Evolutionary conservation across 352 stramenopile genomes (phyloP), one percentile per base, ranked within the genome.

Genomic region (Globisporangium alternatum): DNA sequence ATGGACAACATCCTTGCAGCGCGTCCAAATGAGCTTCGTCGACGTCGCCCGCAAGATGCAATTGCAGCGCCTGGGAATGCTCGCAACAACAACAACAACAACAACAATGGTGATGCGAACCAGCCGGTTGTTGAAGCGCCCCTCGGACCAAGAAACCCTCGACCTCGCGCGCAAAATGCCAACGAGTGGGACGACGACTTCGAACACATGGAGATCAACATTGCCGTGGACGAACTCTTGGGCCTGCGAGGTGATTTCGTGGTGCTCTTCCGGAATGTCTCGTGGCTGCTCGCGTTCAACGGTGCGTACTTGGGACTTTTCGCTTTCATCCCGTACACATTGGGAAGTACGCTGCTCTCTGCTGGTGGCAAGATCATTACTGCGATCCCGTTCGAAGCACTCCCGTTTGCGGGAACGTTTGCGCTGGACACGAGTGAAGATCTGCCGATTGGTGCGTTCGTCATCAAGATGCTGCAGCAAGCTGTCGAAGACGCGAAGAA

Each of bases 201-300:
- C 51, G 85, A 96, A 31, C 83, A 97, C 70, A 93, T 97, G 81
- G 92, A 98, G 69, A 93, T 98, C 59, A 97, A 97, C 65, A 93
- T 99, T 41, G 95, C 96, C 0, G 87, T 99, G 70, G 96, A 99
- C 67, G 96, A 99, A 68, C 75, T 99, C 1, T 71, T 99, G n/a
- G 97, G 97, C 9, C 78, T 99, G 22, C 91, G 96, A 47, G 97
- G 97, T 3, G 96, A 98, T 33, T 74, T 98, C 44, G 74, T 95
- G 53, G 88, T 97, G 30, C 72, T 99, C 6, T 89, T 99, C 64
- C 90, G 96, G 25, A 99, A 99, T 67, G 83, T 99, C 5, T 93
- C 97, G 54, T 99, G 97, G 96, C 76, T 99, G 3, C 63, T 99
- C 37, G 93, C 96, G 12, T 99, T 99, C 77, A 98, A 99, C 69